A percentile compares a stretch with the other conserved stretches of the same genome.
phyloP scores from a whole-genome alignment of 306 rosid genomes.

The Dryas octopetala region DNA sequence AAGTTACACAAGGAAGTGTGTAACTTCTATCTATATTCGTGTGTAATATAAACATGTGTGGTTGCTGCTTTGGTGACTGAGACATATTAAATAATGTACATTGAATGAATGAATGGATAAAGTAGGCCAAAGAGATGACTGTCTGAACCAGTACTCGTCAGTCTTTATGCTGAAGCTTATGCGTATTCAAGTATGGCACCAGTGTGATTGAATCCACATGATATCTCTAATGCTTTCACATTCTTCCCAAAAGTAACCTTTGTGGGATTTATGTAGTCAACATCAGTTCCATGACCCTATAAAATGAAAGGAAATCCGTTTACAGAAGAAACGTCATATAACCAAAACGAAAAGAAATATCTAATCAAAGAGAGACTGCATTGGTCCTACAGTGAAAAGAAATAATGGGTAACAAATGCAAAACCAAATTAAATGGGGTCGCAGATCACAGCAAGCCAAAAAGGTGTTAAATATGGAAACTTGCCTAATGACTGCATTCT shows the following conservation, averaged over 20 bases:
- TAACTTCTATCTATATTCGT: background rate
- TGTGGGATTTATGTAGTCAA: constrained; percentile 69
- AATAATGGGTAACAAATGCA: too few relatives aligned
- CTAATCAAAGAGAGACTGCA: background rate
- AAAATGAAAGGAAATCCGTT: constrained; percentile 18
- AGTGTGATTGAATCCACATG: constrained; percentile 98
- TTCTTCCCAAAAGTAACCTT: constrained; percentile 54
- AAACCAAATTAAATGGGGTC: too few relatives aligned
- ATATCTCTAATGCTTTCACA: constrained; percentile 69
- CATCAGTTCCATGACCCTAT: constrained; percentile 91
- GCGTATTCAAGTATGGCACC: constrained; percentile 74
- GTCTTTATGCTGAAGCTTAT: constrained; percentile 26
- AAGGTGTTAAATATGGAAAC: background rate
- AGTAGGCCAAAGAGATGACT: background rate
- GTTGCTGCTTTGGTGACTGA: background rate
- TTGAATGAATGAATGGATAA: background rate
- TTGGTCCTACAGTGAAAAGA: too few relatives aligned
- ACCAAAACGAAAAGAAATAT: background rate
- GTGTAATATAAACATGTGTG: constrained; percentile 2
- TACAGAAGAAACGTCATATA: background rate
- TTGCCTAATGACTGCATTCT: background rate
- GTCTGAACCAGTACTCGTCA: background rate
- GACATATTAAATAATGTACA: background rate
- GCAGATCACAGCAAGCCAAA: background rate
- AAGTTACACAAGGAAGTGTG: background rate